Evolutionary conservation across 306 rosid species (phyloP).

Genomic region (Parietaria judaica): DNA sequence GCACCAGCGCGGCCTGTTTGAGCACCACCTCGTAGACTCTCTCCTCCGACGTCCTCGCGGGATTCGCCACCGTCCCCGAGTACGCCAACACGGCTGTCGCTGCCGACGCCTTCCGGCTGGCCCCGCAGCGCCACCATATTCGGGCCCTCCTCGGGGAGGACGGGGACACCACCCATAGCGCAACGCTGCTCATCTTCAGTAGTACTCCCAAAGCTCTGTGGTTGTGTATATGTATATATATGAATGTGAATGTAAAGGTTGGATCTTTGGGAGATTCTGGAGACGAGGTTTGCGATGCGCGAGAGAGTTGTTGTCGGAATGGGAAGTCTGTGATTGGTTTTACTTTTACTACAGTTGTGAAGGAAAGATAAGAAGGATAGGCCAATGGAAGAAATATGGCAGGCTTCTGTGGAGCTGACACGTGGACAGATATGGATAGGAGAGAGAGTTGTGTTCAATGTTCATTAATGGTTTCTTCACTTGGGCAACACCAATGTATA

Average conservation of each 20-base stretch:
- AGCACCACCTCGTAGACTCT: conserved; percentile 85
- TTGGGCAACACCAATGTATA: too few relatives aligned
- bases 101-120: conserved; percentile 4
- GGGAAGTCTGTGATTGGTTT: conserved; percentile 20
- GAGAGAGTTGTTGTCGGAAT: conserved; percentile 2
- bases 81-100: conserved; percentile 30
- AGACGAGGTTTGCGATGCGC: background rate
- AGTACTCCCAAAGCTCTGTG: background rate
- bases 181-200: conserved; percentile 48
- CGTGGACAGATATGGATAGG: conserved; percentile 10
- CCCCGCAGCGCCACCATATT: conserved; percentile 22
- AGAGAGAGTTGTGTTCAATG: too few relatives aligned
- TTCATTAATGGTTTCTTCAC: too few relatives aligned
- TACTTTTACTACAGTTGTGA: background rate
- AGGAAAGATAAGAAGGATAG: conserved; percentile 6
- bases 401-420: background rate
- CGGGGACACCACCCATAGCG: conserved; percentile 47
- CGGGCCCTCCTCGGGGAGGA: conserved; percentile 17
- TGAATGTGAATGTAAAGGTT: background rate
- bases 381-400: conserved; percentile 2
- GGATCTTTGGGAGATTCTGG: background rate
- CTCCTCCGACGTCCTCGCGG: conserved; percentile 72
- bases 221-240: too few relatives aligned
- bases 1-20: conserved; percentile 74
- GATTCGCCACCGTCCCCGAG: conserved; percentile 46